These are phyloP conservation scores for Dujonia santamariae DNA, from an alignment of 1,139 yeast genomes.

Conservation along the genomic window DNA sequence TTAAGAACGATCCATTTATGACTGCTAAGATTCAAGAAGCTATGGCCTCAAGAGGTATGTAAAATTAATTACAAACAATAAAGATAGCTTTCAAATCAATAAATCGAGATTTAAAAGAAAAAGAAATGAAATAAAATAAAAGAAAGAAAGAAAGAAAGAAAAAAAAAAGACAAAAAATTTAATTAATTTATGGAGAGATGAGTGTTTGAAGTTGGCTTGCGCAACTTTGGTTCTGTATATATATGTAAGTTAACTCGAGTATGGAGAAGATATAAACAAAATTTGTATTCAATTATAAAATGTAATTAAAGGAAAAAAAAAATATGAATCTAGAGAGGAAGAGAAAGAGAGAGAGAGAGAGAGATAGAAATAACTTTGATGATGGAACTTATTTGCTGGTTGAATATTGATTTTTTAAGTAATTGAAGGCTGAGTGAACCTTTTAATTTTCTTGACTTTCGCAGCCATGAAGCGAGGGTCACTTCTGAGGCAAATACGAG, in stretches of 20 bases:
- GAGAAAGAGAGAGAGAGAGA: too few relatives aligned
- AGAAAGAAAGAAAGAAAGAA: background rate
- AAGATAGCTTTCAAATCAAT: too few relatives aligned
- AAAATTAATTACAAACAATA: constrained; percentile 1
- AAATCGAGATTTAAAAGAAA: too few relatives aligned
- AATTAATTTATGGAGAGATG: background rate
- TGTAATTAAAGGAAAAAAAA: too few relatives aligned
- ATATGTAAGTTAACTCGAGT: constrained; percentile 5
- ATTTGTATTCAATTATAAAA: background rate
- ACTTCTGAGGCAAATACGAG: too few relatives aligned
- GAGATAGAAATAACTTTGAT: too few relatives aligned
- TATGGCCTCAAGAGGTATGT: constrained; percentile 19
- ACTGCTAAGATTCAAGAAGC: constrained; percentile 43
- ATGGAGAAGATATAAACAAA: background rate
- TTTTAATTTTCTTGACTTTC: too few relatives aligned
- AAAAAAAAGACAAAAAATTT: background rate
- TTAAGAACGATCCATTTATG: constrained; percentile 64
- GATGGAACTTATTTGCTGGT: too few relatives aligned
- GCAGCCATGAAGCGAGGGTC: too few relatives aligned
- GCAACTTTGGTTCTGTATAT: constrained; percentile 7
- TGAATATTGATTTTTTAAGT: too few relatives aligned
- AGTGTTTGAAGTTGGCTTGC: background rate
- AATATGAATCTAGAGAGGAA: too few relatives aligned
- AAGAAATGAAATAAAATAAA: background rate
- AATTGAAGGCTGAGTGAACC: too few relatives aligned